Conservation (phyloP, 1,139 yeast species). For the Candida labiduridarum region DNA sequence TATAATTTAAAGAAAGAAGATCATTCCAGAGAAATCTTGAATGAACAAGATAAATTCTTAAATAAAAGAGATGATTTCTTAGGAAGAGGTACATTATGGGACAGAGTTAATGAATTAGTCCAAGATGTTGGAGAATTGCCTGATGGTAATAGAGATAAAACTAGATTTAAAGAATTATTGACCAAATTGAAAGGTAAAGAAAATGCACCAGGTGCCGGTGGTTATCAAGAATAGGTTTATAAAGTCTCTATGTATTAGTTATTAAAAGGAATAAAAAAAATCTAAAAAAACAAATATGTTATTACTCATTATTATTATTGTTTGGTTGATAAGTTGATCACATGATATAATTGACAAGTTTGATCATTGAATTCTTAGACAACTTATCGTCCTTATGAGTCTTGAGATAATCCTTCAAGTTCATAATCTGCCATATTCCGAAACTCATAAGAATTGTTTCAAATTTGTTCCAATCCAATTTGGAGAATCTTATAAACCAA, state of each 20-base stretch:
- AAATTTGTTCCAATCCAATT: conserved; percentile 35
- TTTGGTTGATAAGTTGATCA: neutral
- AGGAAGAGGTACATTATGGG: conserved; percentile 85
- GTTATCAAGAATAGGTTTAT: conserved; percentile 22
- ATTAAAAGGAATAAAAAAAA: conserved; percentile 1
- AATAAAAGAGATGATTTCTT: conserved; percentile 80
- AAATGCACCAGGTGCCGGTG: conserved; percentile 66
- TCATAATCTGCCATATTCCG: conserved; percentile 45
- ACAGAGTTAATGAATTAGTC: conserved; percentile 62
- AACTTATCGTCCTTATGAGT: conserved; percentile 19
- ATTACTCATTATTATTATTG: neutral
- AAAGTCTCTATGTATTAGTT: neutral
- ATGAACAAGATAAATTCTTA: conserved; percentile 72
- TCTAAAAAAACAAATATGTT: neutral
- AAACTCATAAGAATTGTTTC: conserved; percentile 41
- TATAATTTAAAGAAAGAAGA: conserved; percentile 86
- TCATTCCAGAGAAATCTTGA: conserved; percentile 61
- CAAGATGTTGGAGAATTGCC: conserved; percentile 46
- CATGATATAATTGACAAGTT: conserved; percentile 24
- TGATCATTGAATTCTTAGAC: conserved; percentile 23
- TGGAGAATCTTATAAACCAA: conserved; percentile 26
- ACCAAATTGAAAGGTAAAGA: conserved; percentile 68
- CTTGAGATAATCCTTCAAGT: conserved; percentile 36
- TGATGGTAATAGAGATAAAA: conserved; percentile 60
- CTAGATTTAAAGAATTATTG: conserved; percentile 69